Evolutionary conservation across 805 yeast species (phyloP), one percentile per base, ranked within the genome.

Genomic region (Myxozyma melibiosi): DNA sequence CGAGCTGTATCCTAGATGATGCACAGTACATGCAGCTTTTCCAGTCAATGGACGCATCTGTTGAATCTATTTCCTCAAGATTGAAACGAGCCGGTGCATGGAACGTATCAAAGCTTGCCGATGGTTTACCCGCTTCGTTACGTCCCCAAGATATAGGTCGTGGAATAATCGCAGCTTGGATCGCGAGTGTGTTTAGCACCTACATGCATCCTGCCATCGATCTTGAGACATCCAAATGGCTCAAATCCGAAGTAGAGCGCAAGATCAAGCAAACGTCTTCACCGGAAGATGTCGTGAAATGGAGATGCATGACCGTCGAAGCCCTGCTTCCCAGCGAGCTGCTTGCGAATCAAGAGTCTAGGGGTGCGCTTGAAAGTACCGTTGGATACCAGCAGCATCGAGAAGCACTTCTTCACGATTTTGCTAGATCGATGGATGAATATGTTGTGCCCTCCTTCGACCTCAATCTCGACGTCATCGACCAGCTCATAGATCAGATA

Each of bases 201-300:
- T 47, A 47, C 20, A 35, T 37, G 52, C 52, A 47, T 37, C 44
- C 52, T 1, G 52, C 40, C 8, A n/a, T 47, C 22, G 37, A 24
- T n/a, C 27, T 39, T 11, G 4, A 2, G 28, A 37, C 31, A 7
- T 49, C 53, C 3, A 3, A 1, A 8, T 31, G 46, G 39, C 46
- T 49, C 13, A 49, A 40, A 40, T 2, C 22, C 6, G 34, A 24
- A 20, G 46, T 20, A 2, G 53, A 49, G 20, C 16, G 37, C 18
- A 39, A 39, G 13, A 39, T 49, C 14, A 37, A 20, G 37, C 11
- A n/a, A n/a, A n/a, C n/a, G 4, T 18, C 24, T 11, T 22, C 33
- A 1, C 9, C 40, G n/a, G 34, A 39, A 18, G 53, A 49, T 13
- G 9, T 28, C 4, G 31, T 37, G 8, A 27, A 24, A 40, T 49